phyloP scores from a whole-genome alignment of 2,329 filamentous ascomycete genomes.

The Hymenoscyphus scutula region DNA sequence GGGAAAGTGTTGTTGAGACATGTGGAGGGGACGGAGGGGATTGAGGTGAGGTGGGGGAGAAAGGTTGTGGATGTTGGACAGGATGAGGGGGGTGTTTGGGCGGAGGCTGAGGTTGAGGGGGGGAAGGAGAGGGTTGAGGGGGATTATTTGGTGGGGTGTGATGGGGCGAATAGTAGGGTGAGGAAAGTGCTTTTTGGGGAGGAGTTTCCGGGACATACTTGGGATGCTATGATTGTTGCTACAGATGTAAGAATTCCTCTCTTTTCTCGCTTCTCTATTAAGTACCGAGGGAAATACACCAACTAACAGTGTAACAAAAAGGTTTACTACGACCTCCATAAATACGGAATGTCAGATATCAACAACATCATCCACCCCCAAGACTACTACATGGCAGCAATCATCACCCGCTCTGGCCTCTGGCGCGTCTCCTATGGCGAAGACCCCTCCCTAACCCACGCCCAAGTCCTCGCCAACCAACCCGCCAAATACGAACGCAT shows the following conservation, averaged over 20 bases:
- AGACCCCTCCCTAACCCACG: conserved; percentile 47
- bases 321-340: conserved; percentile 60
- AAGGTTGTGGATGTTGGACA: conserved; percentile 48
- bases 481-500: conserved; percentile 54
- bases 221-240: conserved; percentile 37
- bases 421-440: conserved; percentile 65
- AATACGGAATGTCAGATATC: conserved; percentile 51
- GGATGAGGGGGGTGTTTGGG: conserved; percentile 46
- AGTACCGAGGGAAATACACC: neutral
- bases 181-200: conserved; percentile 50
- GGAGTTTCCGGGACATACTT: conserved; percentile 44
- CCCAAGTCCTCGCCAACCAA: conserved; percentile 53
- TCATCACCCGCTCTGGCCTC: conserved; percentile 54
- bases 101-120: conserved; percentile 43
- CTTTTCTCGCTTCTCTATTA: neutral
- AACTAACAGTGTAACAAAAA: conserved; percentile 31
- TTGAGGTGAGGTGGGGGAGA: conserved; percentile 46
- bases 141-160: conserved; percentile 56
- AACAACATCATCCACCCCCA: conserved; percentile 62
- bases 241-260: conserved; percentile 47
- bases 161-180: conserved; percentile 51
- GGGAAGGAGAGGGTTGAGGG: conserved; percentile 40
- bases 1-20: conserved; percentile 43
- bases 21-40: conserved; percentile 36
- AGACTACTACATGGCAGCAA: conserved; percentile 62